These are phyloP conservation scores for Penicillium sp. DNA, from an alignment of 2,329 filamentous ascomycete genomes.

Conservation along the genomic window DNA sequence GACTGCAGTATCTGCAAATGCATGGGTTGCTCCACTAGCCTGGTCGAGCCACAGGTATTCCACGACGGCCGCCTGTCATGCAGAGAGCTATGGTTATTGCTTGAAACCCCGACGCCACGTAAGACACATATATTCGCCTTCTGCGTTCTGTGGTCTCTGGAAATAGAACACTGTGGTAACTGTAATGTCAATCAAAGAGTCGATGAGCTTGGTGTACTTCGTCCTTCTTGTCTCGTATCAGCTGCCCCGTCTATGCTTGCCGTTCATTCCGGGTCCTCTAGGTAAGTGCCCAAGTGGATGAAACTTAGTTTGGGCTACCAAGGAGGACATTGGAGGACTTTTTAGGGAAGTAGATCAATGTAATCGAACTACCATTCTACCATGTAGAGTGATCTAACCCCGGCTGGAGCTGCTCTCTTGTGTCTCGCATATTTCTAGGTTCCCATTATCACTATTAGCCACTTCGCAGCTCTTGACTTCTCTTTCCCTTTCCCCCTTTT, in stretches of 20 bases:
- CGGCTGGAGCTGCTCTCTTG: neutral
- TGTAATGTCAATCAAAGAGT: conserved; percentile 3
- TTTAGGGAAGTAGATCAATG: neutral
- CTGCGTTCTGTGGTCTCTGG: conserved; percentile 13
- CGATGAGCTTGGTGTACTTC: conserved; percentile 10
- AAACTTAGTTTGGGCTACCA: neutral
- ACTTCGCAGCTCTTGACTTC: neutral
- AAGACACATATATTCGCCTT: conserved; percentile 12
- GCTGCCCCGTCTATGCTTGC: conserved; percentile 6
- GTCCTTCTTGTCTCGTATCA: conserved; percentile 15
- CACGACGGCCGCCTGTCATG: conserved; percentile 12
- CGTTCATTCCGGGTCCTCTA: conserved; percentile 16
- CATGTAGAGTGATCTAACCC: conserved; percentile 8
- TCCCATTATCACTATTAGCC: neutral
- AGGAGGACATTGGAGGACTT: conserved; percentile 9
- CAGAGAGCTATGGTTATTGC: conserved; percentile 18
- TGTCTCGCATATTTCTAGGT: neutral
- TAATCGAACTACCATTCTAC: conserved; percentile 6
- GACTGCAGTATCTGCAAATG: conserved; percentile 19
- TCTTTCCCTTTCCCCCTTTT: neutral
- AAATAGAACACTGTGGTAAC: conserved; percentile 17
- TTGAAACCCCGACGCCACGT: conserved; percentile 11
- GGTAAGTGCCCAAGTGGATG: neutral
- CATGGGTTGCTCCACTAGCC: conserved; percentile 13
- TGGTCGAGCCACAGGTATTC: conserved; percentile 21